Base-by-base conservation (phyloP, 148 eudicot genomes). In the Arctostaphylos glauca region DNA sequence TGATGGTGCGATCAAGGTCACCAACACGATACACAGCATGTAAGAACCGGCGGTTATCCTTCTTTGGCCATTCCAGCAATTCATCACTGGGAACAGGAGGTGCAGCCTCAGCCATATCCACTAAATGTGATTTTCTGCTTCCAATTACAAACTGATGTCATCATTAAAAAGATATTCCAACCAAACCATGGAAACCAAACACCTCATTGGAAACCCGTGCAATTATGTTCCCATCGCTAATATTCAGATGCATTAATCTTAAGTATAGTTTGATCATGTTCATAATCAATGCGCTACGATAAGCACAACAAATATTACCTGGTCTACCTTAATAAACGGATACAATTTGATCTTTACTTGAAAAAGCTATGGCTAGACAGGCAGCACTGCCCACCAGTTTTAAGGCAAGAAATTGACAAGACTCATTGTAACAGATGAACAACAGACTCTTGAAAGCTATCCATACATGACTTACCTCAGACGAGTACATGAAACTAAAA, bases 21-120 rank as follows among this genome's bases (percentile, higher is more conserved):
- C 99, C 99, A 74, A 96, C 99, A 23, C 99, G 97, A 81, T 94
- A 94, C 15, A 96, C 98, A 76, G 85, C 99, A 83, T 94, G 99
- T 66, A 93, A 83, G 14, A 94, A 43, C 68, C 98, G 79, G 14
- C 92, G 91, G 76, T 92, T 96, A 71, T 96, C 98, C 81, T 94
- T 91, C 85, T 91, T 89, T 75, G 95, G 92, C 93, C 94, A 96
- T 79, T 93, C 95, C 85, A 93, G 83, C 86, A 93, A 73, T 84
- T 95, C 97, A 3, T 23, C 80, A 84, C 83, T 86, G 47, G 93
- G 83, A 67, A 83, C 89, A 87, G 80, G 90, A 15, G 89, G 80
- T 66, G 83, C 89, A 80, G 73, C 80, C 81, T 87, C 95, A 52
- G 98, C 94, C 98, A 95, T 95, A 49, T 84, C 84, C 50, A 86